Base-by-base conservation (phyloP, 352 stramenopile genomes). In the Globisporangium alternatum region DNA sequence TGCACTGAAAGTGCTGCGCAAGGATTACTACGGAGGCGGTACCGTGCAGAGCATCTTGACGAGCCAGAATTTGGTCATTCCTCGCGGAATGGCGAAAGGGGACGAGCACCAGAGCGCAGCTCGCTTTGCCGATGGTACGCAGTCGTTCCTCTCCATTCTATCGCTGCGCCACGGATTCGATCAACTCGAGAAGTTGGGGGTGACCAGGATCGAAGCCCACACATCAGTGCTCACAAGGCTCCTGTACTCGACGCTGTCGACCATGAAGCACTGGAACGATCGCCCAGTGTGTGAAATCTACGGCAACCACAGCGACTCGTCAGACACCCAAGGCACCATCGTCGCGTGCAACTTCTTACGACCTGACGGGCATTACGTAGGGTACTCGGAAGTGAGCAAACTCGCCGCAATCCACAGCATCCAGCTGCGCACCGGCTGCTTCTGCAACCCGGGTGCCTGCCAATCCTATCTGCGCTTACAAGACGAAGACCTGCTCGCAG, bases 361-460 rank as follows among this genome's bases (percentile, higher is more conserved):
- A 4, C 19, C 69, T 0, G 81, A 93, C 33, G 71, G 73, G 9
- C 78, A 69, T 52, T 91, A 77, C 55, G 76, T 93, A 2, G 85
- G 85, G n/a, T 91, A 90, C 51, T 71, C 76, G 2, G 80, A 91
- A 66, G 80, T 91, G 10, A 62, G 75, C 28, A 88, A 86, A 28
- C 80, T 91, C n/a, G 76, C 85, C 4, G 71, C 76, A 28, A 81
- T 91, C 21, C 76, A 91, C 59, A 73, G 78, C 19, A 88, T 93
- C 49, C 81, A 84, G 49, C 58, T 93, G 21, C 77, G 85, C n/a
- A 88, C 76, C 19, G 85, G 85, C 17, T 93, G 85, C 58, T 91
- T 91, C 56, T 93, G 85, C 54, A 93, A 91, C 56, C 81, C 85
- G n/a, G 85, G 81, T 2, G 85, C 85, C 21, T 93, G 85, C 19